These are phyloP conservation scores for Jaapia argillacea DNA, from an alignment of 768 basidiomycete species.

Conservation along the genomic window DNA sequence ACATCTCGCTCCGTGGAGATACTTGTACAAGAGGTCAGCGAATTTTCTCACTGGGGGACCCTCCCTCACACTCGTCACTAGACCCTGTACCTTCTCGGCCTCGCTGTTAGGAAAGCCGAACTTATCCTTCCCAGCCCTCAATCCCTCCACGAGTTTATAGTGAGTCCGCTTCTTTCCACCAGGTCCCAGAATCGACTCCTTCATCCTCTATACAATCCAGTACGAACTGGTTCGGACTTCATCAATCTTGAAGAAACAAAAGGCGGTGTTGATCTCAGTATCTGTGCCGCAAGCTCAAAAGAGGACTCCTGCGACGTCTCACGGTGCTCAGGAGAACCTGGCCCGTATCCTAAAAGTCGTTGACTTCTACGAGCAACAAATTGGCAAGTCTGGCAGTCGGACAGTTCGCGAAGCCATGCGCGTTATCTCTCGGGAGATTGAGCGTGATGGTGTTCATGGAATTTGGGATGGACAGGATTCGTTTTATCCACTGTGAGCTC, in stretches of 20 bases:
- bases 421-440: constrained; percentile 50
- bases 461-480: too few species aligned
- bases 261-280: too few species aligned
- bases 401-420: constrained; percentile 48
- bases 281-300: background rate
- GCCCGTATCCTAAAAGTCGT: constrained; percentile 30
- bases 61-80: constrained; percentile 9
- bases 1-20: constrained; percentile 42
- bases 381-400: constrained; percentile 29
- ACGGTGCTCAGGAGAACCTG: constrained; percentile 25
- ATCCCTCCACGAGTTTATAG: constrained; percentile 51
- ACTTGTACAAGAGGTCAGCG: constrained; percentile 44
- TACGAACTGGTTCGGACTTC: constrained; percentile 59
- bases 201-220: constrained; percentile 19
- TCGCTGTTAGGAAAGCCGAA: constrained; percentile 43
- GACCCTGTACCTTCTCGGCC: constrained; percentile 45
- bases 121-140: constrained; percentile 40
- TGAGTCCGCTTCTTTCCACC: constrained; percentile 22
- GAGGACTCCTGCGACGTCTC: background rate
- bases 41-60: background rate
- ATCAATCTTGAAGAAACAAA: constrained; percentile 36
- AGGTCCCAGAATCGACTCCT: background rate
- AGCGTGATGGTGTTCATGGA: constrained; percentile 45
- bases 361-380: constrained; percentile 46
- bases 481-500: too few species aligned